Evolutionary conservation across 768 basidiomycete species (phyloP), one percentile per base, ranked within the genome.

Genomic region (Suillus subluteus): DNA sequence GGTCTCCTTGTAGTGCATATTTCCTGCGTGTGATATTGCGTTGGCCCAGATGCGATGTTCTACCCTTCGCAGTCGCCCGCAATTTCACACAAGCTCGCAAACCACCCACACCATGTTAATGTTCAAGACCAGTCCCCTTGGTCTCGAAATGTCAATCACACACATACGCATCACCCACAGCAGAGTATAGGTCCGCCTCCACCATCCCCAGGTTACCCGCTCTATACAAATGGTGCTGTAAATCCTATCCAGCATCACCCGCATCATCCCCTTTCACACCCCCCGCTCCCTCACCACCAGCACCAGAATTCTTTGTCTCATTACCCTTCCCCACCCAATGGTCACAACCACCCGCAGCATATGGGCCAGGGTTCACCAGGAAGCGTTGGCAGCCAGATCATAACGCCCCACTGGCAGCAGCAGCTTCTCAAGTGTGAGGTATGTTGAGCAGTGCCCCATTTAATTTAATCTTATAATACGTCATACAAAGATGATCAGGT

Each of bases 361-460:
- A 74, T 91, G 32, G 82, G 82, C 4, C 84, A 86, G 68, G 86
- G 82, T 12, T 90, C 89, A 0, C 89, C 89, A 35, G 86, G 83
- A 11, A 82, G 82, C 48, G 78, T 79, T 38, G 75, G 77, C 15
- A 83, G 85, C 62, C 89, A 89, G 78, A 85, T 90, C 70, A 88
- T 94, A 72, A 88, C 88, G 23, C 87, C 88, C 13, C 93, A 95
- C 68, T 98, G 96, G 96, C 94, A 96, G 75, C 90, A 96, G 74
- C 96, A 98, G 81, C 80, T 98, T 70, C 82, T 96, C 74, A 94
- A 95, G 78, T 96, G 89, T 76, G 95, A 97, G 83, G 96, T 95
- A 76, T 73, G 91, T 87, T 65, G 32, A 61, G 18, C 26, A 43
- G 40, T 18, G 9, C 12, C 12, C 43, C 11, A 40, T 61, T 63